phyloP scores from a whole-genome alignment of 2,329 filamentous ascomycete species.

The Pseudopithomyces chartarum region DNA sequence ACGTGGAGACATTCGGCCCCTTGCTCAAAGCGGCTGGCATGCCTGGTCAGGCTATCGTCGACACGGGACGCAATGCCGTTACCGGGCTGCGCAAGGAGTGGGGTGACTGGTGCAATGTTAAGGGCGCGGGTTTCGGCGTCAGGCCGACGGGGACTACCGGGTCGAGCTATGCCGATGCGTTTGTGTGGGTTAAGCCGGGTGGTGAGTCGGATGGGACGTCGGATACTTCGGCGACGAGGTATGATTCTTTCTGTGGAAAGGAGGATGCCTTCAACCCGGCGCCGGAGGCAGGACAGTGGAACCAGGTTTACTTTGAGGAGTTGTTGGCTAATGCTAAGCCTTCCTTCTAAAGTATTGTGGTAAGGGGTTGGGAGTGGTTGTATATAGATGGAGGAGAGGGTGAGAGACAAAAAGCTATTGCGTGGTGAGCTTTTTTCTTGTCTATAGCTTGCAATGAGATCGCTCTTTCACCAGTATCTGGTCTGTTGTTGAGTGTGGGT shows the following conservation, averaged over 20 bases:
- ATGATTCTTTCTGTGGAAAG: conserved; percentile 62
- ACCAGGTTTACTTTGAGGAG: conserved; percentile 54
- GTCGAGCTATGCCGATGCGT: conserved; percentile 63
- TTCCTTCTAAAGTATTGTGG: conserved; percentile 35
- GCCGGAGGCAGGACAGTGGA: conserved; percentile 73
- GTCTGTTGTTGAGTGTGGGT: too few relatives aligned
- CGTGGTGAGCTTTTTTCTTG: conserved; percentile 10
- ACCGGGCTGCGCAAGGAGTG: conserved; percentile 55
- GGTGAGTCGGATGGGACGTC: conserved; percentile 58
- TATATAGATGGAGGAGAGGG: conserved; percentile 16
- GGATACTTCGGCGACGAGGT: conserved; percentile 52
- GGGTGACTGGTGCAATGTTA: conserved; percentile 73
- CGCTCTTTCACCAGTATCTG: conserved; percentile 5
- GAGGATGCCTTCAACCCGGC: conserved; percentile 64
- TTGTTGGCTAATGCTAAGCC: conserved; percentile 47
- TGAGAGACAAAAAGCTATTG: conserved; percentile 8
- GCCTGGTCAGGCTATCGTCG: conserved; percentile 61
- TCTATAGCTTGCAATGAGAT: conserved; percentile 12
- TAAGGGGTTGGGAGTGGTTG: not conserved
- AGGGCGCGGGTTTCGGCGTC: conserved; percentile 66
- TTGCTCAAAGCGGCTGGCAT: conserved; percentile 55
- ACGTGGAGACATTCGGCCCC: conserved; percentile 57
- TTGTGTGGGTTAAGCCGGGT: conserved; percentile 75
- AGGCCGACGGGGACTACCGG: conserved; percentile 66
- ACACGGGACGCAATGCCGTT: conserved; percentile 64